These are phyloP conservation scores for Melaleuca quinquenervia DNA, from an alignment of 345 rosid species.

Conservation along the genomic window DNA sequence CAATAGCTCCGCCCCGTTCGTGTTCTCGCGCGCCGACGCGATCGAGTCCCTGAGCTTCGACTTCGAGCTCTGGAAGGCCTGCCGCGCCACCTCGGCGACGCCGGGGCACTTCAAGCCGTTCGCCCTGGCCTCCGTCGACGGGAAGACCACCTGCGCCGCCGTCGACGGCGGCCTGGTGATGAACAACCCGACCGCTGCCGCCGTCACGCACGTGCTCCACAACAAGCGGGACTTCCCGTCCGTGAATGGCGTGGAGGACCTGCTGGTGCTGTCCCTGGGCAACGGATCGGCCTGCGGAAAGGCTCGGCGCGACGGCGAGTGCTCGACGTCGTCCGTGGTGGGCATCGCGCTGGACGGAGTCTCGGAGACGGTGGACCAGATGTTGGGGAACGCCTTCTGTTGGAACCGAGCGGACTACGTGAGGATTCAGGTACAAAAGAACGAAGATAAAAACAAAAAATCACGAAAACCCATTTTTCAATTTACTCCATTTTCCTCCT, in stretches of 20 bases:
- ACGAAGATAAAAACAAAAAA: too few species aligned
- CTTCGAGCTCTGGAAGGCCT: constrained; percentile 86
- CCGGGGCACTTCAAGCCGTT: constrained; percentile 84
- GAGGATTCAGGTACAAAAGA: constrained; percentile 70
- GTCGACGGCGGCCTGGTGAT: constrained; percentile 91
- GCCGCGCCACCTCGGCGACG: constrained; percentile 86
- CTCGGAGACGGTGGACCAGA: constrained; percentile 89
- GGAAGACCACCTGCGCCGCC: constrained; percentile 68
- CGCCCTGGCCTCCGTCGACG: constrained; percentile 55
- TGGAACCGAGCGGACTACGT: constrained; percentile 91
- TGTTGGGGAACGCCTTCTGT: constrained; percentile 90
- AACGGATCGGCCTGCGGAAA: constrained; percentile 40
- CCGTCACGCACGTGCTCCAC: constrained; percentile 90
- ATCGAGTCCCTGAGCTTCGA: constrained; percentile 80
- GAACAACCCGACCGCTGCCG: constrained; percentile 97
- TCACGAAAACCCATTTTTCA: not conserved
- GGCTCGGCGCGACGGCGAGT: constrained; percentile 38
- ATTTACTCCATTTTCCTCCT: not conserved
- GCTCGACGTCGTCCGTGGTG: constrained; percentile 64
- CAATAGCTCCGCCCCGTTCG: constrained; percentile 86
- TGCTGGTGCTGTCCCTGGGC: constrained; percentile 74
- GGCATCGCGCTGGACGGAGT: constrained; percentile 80
- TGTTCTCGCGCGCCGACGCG: constrained; percentile 96
- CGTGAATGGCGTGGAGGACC: constrained; percentile 78
- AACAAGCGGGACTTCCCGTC: constrained; percentile 91